Evolutionary conservation across 805 yeast genomes (phyloP), one percentile per base, ranked within the genome.

Genomic region (Ogataea pilisensis): DNA sequence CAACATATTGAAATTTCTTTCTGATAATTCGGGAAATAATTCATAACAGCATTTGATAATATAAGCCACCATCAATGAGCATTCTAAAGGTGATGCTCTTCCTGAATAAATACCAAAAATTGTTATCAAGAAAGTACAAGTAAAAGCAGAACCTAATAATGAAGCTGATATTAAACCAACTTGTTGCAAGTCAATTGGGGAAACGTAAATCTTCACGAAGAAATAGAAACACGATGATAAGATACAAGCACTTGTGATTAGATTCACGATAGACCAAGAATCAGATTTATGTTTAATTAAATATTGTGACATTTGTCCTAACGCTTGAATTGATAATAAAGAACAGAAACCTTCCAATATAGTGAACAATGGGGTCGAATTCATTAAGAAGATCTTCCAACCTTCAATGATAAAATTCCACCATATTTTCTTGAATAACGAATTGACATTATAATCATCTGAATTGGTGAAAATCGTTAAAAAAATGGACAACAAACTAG

Each of bases 311-410:
- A 86, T 79, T 53, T 89, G 89, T 8, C 98, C 96, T 31, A 86
- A 74, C 12, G 95, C 86, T 65, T 93, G 99, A 45, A 93, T 88
- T n/a, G 88, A 81, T 42, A 93, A 69, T 20, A 93, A 74, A 1
- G 96, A 80, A 63, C 96, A 95, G 52, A 93, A 82, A 2, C 99
- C 99, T 65, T 93, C 99, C 38, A 90, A 66, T 16, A 89, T 71
- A 0, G 96, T 86, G 63, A 93, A 91, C 34, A 86, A 68, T 2
- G 96, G 93, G 0, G 99, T 93, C 5, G 95, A 78, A 57, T 89
- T 85, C 38, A 79, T 70, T 28, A 93, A 68, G 24, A 84, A 63
- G 34, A 73, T 59, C 45, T 78, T 75, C 98, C 98, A 93, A 11
- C 84, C 73, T 42, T 68, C 65, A 32, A 85, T 72, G 8, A 75